Percentiles rank a stretch among this genome's conserved stretches.
phyloP scores from a whole-genome alignment of 257 asterid species.

The Lycium barbarum region DNA sequence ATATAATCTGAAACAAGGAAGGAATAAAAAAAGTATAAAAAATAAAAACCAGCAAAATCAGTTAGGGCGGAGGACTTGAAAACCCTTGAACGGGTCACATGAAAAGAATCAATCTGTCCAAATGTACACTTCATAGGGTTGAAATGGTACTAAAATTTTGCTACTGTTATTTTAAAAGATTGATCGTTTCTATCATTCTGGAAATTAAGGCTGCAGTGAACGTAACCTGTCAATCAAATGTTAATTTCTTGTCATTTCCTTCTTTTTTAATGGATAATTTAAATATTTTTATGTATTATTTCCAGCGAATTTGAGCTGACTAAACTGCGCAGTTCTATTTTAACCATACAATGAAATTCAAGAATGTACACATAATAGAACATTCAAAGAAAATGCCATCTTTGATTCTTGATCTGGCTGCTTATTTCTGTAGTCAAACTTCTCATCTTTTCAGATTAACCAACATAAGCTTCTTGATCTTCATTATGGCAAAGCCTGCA shows the following conservation, averaged over 20 bases:
- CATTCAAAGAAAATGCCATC: not conserved
- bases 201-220: not conserved
- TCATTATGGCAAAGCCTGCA: not conserved
- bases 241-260: not conserved
- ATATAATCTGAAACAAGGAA: not conserved
- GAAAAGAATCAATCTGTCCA: not conserved
- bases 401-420: not conserved
- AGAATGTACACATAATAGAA: not conserved
- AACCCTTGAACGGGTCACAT: not conserved
- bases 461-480: not conserved
- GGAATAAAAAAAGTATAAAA: too few species aligned
- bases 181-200: not conserved
- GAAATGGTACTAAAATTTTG: not conserved
- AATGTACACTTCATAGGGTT: not conserved
- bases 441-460: not conserved
- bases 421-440: slow-evolving; percentile 2
- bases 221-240: not conserved
- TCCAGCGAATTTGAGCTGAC: not conserved
- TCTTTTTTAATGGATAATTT: not conserved
- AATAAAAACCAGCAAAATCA: not conserved
- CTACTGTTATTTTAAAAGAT: not conserved
- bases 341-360: slow-evolving; percentile 11
- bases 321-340: slow-evolving; percentile 3
- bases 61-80: not conserved
- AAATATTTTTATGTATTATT: not conserved